These are phyloP conservation scores for Mycena latifolia DNA, from an alignment of 768 basidiomycete species.

Conservation along the genomic window DNA sequence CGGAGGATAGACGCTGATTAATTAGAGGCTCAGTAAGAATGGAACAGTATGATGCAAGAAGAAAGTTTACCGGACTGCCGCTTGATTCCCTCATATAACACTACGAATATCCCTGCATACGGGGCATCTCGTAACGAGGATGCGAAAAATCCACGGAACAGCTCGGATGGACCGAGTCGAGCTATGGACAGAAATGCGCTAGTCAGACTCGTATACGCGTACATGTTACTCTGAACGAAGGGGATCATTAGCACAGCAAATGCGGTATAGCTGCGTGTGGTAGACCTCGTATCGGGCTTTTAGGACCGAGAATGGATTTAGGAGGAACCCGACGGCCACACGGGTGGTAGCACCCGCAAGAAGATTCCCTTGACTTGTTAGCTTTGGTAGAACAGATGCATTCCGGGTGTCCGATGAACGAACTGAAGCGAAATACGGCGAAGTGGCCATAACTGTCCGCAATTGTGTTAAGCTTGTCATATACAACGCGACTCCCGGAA, in stretches of 20 bases:
- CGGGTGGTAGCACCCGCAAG: slow-evolving; percentile 88
- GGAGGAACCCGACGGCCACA: slow-evolving; percentile 81
- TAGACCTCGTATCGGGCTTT: slow-evolving; percentile 93
- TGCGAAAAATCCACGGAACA: slow-evolving; percentile 88
- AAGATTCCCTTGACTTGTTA: slow-evolving; percentile 85
- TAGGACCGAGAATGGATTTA: slow-evolving; percentile 92
- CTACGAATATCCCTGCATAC: slow-evolving; percentile 91
- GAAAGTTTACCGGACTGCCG: slow-evolving; percentile 67
- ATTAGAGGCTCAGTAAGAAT: slow-evolving; percentile 24
- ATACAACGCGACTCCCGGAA: slow-evolving; percentile 94
- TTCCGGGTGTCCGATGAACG: slow-evolving; percentile 41
- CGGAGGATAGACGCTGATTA: slow-evolving; percentile 55
- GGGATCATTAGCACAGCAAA: slow-evolving; percentile 11
- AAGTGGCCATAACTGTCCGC: slow-evolving; percentile 79
- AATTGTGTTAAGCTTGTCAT: slow-evolving; percentile 89
- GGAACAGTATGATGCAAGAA: slow-evolving; percentile 16
- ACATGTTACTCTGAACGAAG: slow-evolving; percentile 75
- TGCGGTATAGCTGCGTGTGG: slow-evolving; percentile 13
- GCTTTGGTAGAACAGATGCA: slow-evolving; percentile 72
- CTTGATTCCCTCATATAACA: slow-evolving; percentile 91
- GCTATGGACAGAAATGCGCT: slow-evolving; percentile 70
- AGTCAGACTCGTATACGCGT: slow-evolving; percentile 73
- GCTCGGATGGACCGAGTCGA: slow-evolving; percentile 81
- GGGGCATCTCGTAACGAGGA: slow-evolving; percentile 95
- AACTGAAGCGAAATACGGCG: slow-evolving; percentile 72